Base-by-base conservation (phyloP, 2,329 filamentous ascomycete species). In the Nannizzia gypsea region DNA sequence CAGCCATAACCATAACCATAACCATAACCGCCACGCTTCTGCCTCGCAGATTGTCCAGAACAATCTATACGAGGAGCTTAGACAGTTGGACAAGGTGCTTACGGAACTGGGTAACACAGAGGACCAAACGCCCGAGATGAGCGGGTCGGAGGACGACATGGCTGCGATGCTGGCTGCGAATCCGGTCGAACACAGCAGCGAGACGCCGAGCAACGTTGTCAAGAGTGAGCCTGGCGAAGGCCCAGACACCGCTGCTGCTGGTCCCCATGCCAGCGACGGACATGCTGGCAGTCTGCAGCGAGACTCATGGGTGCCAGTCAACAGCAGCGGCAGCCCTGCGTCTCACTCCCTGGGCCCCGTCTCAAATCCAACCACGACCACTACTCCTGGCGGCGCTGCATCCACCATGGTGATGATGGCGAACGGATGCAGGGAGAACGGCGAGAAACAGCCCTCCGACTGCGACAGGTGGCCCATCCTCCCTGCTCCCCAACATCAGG, bases 261-360 rank as follows among this genome's bases (percentile, higher is more conserved):
- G 64, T 36, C 42, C n/a, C 48, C 48, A 52, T 52, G 48, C 22
- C 48, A 28, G 48, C 48, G 26, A 31, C 6, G 48, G 20, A 20
- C 61, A 65, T 24, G 60, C 67, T 11, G 71, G 72, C 20, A 68
- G 72, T 11, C n/a, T 34, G 17, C 70, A 72, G 48, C 72, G 73
- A n/a, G 73, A 75, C 56, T 73, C 73, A 2, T 75, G 73, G 73
- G 69, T 75, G 0, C 69, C 73, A 0, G 64, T 76, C 60, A 75
- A 75, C 64, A 73, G 68, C 58, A 34, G 40, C 60, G 59, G 58
- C 48, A 58, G 55, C 56, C 68, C 2, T 61, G 72, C 44, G 68
- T 70, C 8, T 64, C 69, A 46, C 42, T 46, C 3, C 66, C 70
- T 9, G 64, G 65, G 9, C 68, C 69, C 6, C 71, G 73, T 22